Evolutionary conservation across 2,329 filamentous ascomycete species (phyloP).

Genomic region (Thielaviopsis musarum): DNA sequence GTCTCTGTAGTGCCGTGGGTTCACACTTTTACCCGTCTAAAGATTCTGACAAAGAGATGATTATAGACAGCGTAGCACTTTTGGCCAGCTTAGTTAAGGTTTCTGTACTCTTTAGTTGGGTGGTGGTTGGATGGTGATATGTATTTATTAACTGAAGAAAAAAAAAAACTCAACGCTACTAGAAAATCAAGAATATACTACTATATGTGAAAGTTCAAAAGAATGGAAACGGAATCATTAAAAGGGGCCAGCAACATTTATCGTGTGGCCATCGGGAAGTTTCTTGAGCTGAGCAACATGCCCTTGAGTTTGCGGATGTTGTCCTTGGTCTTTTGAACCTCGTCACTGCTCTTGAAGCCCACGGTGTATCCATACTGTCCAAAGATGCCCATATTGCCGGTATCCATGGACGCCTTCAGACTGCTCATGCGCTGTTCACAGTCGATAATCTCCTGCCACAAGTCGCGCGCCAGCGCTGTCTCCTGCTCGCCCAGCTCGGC

Average conservation of each 20-base stretch:
- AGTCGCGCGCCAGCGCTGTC: slow-evolving; percentile 4
- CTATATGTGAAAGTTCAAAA: not conserved
- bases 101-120: no score
- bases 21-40: not conserved
- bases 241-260: not conserved
- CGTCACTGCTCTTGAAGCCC: slow-evolving; percentile 32
- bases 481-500: slow-evolving; percentile 25
- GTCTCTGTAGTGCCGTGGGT: not conserved
- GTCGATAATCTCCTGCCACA: slow-evolving; percentile 11
- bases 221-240: not conserved
- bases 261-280: slow-evolving; percentile 37
- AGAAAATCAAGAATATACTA: not conserved
- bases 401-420: not conserved
- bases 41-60: not conserved
- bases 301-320: slow-evolving; percentile 70
- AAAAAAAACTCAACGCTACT: not conserved
- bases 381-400: slow-evolving; percentile 1
- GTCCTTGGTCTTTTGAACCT: slow-evolving; percentile 54
- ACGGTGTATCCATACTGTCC: slow-evolving; percentile 5
- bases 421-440: slow-evolving; percentile 6
- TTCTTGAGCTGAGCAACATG: slow-evolving; percentile 55
- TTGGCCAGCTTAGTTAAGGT: no score
- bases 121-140: not conserved
- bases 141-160: not conserved
- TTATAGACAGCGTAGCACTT: no score